Evolutionary conservation across 2,329 filamentous ascomycete species (phyloP), one percentile per base, ranked within the genome.

Genomic region (Sporothrix globosa): DNA sequence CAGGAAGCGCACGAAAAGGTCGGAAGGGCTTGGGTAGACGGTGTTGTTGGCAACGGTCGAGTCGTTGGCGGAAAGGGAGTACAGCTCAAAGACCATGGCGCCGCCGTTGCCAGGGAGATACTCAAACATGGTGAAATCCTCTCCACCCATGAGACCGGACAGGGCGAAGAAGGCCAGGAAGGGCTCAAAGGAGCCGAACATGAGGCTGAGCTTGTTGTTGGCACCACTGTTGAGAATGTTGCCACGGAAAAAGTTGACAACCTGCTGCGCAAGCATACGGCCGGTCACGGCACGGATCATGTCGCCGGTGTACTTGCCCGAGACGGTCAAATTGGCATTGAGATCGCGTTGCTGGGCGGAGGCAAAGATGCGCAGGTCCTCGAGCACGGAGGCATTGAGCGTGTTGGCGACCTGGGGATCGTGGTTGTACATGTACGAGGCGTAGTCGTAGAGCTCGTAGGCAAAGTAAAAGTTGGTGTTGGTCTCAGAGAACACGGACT

Each of bases 41-140:
- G 76, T 71, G 71, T 71, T 30, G 34, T 74, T 73, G 53, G 46
- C 61, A 30, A 60, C 21, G 3, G 41, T 4, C n/a, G 73, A 13
- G 79, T 78, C 46, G 82, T 78, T 21, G 21, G 58, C 30, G 30
- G 68, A 24, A 0, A 53, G 21, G 1, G 81, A 82, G 72, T 83
- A 83, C 5, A 89, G 78, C 80, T 97, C 93, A 77, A 96, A 93
- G 0, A 87, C 82, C 85, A 97, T 90, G 53, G 87, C 86, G 0
- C 89, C 90, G 0, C 92, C 93, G 50, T 93, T 92, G 73, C 90
- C 85, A 0, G 91, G 89, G 17, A 88, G 73, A 73, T 77, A 44
- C 71, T 76, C 60, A 77, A 82, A 84, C 0, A 88, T 77, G 4
- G 85, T 82, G n/a, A 80, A 83, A 76, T 89, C 88, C 67, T 87